Evolutionary conservation across 2,329 filamentous ascomycete genomes (phyloP).

Genomic region (Aulographum hederae): DNA sequence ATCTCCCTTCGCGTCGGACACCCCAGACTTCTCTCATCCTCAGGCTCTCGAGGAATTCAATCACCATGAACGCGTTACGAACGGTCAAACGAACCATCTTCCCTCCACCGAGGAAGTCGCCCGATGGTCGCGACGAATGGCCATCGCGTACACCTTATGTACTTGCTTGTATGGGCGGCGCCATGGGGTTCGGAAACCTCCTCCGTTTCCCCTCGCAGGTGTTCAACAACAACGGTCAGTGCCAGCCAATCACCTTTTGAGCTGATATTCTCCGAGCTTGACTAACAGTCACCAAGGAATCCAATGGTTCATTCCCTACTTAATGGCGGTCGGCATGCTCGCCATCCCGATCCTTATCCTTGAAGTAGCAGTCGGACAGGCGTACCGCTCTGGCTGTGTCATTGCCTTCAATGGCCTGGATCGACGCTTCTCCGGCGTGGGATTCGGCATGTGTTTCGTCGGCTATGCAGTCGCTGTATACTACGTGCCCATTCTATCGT

Average conservation of each 20-base stretch:
- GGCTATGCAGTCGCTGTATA: slow-evolving; percentile 38
- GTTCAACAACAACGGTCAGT: slow-evolving; percentile 41
- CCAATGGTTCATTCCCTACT: slow-evolving; percentile 42
- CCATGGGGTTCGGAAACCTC: slow-evolving; percentile 39
- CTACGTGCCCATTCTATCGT: slow-evolving; percentile 37
- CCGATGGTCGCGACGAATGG: background rate
- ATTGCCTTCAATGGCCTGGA: slow-evolving; percentile 35
- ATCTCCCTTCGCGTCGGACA: too few relatives aligned
- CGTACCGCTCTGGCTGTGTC: slow-evolving; percentile 36
- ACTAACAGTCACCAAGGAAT: too few relatives aligned
- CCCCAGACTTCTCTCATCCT: too few relatives aligned
- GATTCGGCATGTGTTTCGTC: slow-evolving; percentile 33
- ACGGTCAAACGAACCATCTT: too few relatives aligned
- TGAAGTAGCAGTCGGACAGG: slow-evolving; percentile 33
- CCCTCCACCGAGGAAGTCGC: background rate
- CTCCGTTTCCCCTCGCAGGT: slow-evolving; percentile 39
- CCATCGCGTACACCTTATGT: slow-evolving; percentile 29
- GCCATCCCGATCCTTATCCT: slow-evolving; percentile 37
- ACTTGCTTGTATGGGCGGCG: slow-evolving; percentile 39
- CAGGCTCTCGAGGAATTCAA: too few relatives aligned
- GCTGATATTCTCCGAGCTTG: too few relatives aligned
- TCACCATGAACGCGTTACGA: too few relatives aligned
- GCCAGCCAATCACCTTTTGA: too few relatives aligned
- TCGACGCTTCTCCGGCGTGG: slow-evolving; percentile 33
- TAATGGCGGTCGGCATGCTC: slow-evolving; percentile 35